phyloP scores from a whole-genome alignment of 352 stramenopile species.

The Phytophthora palmivora region DNA sequence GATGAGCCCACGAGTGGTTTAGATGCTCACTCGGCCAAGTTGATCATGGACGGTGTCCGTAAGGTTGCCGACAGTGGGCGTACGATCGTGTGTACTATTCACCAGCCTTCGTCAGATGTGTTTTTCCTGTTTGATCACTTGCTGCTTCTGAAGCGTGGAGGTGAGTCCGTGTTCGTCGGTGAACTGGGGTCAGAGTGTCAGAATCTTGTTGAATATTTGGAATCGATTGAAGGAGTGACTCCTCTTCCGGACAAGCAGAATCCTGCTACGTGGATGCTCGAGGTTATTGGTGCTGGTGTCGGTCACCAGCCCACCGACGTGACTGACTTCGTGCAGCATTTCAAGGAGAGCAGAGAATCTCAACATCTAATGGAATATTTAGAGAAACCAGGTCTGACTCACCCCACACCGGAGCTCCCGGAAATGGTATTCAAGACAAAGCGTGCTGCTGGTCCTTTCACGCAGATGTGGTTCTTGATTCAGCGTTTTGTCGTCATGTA shows the following conservation, averaged over 20 bases:
- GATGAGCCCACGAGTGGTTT: conserved; percentile 64
- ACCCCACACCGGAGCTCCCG: no score
- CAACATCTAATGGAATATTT: no score
- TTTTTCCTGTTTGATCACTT: conserved; percentile 75
- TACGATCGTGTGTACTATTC: conserved; percentile 68
- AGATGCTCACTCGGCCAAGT: conserved; percentile 75
- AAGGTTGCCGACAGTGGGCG: conserved; percentile 66
- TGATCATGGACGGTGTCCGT: conserved; percentile 79
- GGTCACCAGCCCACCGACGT: conserved; percentile 7
- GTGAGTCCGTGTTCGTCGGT: conserved; percentile 58
- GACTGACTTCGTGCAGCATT: no score
- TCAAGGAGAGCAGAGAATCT: no score
- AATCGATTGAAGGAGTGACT: conserved; percentile 6
- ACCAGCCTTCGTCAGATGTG: conserved; percentile 34
- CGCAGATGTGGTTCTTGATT: no score
- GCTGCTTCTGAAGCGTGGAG: conserved; percentile 73
- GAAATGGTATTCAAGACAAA: no score
- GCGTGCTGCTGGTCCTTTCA: no score
- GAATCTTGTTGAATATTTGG: conserved; percentile 12
- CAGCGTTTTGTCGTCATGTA: no score
- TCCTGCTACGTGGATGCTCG: conserved; percentile 37
- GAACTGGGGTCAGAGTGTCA: conserved; percentile 23
- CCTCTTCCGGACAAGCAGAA: conserved; percentile 18
- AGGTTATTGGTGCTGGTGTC: conserved; percentile 44
- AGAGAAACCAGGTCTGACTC: no score